phyloP scores from a whole-genome alignment of 192 early-diverging fungal species.

The Entophlyctis helioformis region DNA sequence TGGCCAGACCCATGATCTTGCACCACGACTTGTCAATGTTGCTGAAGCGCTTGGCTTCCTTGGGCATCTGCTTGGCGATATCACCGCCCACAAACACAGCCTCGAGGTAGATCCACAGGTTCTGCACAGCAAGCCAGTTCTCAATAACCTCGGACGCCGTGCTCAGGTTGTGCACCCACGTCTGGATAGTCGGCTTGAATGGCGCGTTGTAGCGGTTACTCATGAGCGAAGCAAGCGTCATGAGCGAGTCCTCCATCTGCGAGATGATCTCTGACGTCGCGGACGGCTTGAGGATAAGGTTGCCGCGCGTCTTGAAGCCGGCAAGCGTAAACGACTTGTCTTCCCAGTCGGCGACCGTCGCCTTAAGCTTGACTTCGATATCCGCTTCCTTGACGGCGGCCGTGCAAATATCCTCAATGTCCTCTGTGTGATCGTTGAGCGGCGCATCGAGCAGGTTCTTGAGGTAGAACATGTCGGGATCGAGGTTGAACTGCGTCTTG shows the following conservation, averaged over 20 bases:
- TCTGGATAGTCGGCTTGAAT: constrained; percentile 47
- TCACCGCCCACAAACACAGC: constrained; percentile 58
- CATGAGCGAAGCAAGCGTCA: constrained; percentile 48
- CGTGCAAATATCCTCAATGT: constrained; percentile 56
- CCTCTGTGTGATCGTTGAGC: constrained; percentile 37
- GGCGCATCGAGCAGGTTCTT: constrained; percentile 49
- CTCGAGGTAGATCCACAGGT: constrained; percentile 57
- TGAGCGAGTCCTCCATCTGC: constrained; percentile 50
- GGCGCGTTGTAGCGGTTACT: constrained; percentile 54
- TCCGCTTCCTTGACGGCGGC: constrained; percentile 53
- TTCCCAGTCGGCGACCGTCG: constrained; percentile 45
- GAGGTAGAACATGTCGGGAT: constrained; percentile 50
- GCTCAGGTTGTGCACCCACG: constrained; percentile 52
- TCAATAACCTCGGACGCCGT: constrained; percentile 58
- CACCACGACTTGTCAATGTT: constrained; percentile 58
- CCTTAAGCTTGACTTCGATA: constrained; percentile 50
- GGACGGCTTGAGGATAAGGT: constrained; percentile 45
- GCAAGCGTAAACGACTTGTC: constrained; percentile 45
- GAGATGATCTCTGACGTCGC: constrained; percentile 51
- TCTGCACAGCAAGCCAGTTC: constrained; percentile 54
- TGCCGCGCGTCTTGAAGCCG: constrained; percentile 46
- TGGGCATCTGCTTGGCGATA: constrained; percentile 60
- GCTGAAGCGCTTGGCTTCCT: constrained; percentile 54
- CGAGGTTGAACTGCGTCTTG: constrained; percentile 44
- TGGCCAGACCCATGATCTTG: constrained; percentile 54